Base-by-base conservation (phyloP, 768 basidiomycete species). In the Suillus tomentosus region DNA sequence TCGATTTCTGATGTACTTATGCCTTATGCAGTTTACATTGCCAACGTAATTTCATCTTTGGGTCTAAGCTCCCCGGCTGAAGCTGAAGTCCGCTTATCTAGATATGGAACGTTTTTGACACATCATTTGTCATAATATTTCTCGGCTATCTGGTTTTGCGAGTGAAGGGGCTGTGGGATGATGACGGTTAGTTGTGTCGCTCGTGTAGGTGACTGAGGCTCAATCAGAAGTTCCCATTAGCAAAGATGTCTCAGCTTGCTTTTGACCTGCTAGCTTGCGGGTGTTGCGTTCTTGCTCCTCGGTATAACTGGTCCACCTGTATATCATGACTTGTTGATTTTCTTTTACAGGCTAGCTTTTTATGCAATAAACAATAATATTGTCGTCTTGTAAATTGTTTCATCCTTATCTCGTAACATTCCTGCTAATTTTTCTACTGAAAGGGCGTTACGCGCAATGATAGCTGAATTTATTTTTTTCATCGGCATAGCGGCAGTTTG, bases 101-200 rank as follows among this genome's bases (percentile, higher is more conserved):
- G 92, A 87, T 95, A 67, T 96, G 95, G 95, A 96, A 95, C 71
- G 89, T 87, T 6, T 94, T 96, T 68, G 95, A 93, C 75, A 87
- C 90, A 27, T 82, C 84, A 0, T 93, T 93, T 72, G 82, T 87
- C 65, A 64, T 86, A 31, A 80, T 94, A 56, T 94, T 91, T 74
- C 69, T 91, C 31, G 80, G 80, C 8, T 96, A 92, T 73, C 72
- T 90, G 3, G 81, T 74, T 8, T 76, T 94, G 64, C 85, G 94
- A 50, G 76, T 87, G 57, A 82, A 84, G 67, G 94, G 91, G 0
- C 77, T 95, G 15, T 69, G 79, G 15, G 68, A 77, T 62, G 71
- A 78, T 36, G 81, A 94, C 68, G 71, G 87, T 91, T 9, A 71
- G 42, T 55, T 62, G 79, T 66, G 1, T 62, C 40, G 43, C 50